A percentile compares a stretch with the other conserved stretches of the same genome.
Conservation (phyloP, 805 yeast species). For the Suhomyces kilbournensis region DNA sequence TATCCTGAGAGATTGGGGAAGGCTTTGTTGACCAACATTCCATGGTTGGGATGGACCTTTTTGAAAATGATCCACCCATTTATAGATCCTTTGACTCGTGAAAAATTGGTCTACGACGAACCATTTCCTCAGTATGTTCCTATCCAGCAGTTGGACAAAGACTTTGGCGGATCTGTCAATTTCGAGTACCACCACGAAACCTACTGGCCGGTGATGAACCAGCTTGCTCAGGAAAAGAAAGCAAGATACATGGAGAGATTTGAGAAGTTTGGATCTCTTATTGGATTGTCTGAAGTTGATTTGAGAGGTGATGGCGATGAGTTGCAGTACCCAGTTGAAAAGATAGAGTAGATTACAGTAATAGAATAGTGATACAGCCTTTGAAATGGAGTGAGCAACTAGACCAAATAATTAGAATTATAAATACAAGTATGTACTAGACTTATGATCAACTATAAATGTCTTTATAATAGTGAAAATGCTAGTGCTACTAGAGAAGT, state of each 20-base stretch:
- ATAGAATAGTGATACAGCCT: background rate
- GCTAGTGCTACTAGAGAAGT: too few relatives aligned
- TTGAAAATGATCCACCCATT: slow-evolving; percentile 90
- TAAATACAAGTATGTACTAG: too few relatives aligned
- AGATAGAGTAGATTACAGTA: background rate
- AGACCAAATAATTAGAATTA: background rate
- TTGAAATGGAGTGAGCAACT: background rate
- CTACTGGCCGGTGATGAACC: slow-evolving; percentile 73
- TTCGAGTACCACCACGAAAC: slow-evolving; percentile 77
- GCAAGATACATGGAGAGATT: slow-evolving; percentile 66
- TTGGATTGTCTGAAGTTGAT: slow-evolving; percentile 83
- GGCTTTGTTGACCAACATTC: slow-evolving; percentile 88
- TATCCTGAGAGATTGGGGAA: slow-evolving; percentile 96
- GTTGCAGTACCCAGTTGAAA: slow-evolving; percentile 22
- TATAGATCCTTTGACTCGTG: slow-evolving; percentile 92
- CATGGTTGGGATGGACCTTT: slow-evolving; percentile 92
- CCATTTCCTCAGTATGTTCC: slow-evolving; percentile 86
- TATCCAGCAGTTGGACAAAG: slow-evolving; percentile 71
- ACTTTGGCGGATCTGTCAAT: slow-evolving; percentile 81
- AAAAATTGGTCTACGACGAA: slow-evolving; percentile 87
- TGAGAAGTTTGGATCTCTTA: slow-evolving; percentile 61
- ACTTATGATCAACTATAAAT: too few relatives aligned
- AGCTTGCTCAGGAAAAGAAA: slow-evolving; percentile 58
- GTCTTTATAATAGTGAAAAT: too few relatives aligned
- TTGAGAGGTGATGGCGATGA: slow-evolving; percentile 49